Percentiles rank a stretch among this genome's conserved stretches.
phyloP scores from a whole-genome alignment of 768 basidiomycete genomes.

The Rhizopogon salebrosus region DNA sequence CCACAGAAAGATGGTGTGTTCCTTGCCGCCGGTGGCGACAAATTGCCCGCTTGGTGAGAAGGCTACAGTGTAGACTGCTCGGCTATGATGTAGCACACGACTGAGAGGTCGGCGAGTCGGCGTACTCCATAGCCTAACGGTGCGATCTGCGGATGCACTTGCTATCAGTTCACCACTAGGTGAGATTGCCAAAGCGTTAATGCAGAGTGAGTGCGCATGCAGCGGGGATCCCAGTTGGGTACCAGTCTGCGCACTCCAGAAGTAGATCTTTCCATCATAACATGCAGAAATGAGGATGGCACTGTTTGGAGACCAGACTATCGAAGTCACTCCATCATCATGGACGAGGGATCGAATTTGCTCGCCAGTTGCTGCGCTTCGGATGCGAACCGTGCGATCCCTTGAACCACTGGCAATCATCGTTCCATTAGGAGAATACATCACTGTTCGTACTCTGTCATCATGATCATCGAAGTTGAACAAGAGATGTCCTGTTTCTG shows the following conservation, averaged over 20 bases:
- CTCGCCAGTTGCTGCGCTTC: background rate
- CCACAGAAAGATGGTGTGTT: too few relatives aligned
- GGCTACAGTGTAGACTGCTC: background rate
- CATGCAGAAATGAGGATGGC: background rate
- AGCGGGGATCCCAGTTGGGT: background rate
- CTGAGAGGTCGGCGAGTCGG: background rate
- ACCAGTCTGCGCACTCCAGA: background rate
- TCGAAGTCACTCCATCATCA: background rate
- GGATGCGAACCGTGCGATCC: conserved; percentile 14
- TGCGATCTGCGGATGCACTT: conserved; percentile 7
- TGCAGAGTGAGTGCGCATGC: background rate
- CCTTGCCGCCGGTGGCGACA: too few relatives aligned
- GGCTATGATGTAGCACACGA: background rate
- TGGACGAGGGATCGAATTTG: background rate
- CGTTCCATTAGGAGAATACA: conserved; percentile 39
- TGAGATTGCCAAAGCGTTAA: background rate
- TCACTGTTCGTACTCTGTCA: conserved; percentile 11
- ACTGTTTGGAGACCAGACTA: background rate
- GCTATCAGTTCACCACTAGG: conserved; percentile 2
- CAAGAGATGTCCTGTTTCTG: background rate
- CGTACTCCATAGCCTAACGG: background rate
- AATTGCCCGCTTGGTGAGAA: background rate
- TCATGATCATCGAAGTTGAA: background rate
- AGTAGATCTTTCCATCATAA: background rate
- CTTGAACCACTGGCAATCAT: conserved; percentile 20